Percentiles rank a stretch among this genome's conserved stretches.
These are phyloP conservation scores for Scleromitrula shiraiana DNA, from an alignment of 2,329 filamentous ascomycete species.

Conservation along the genomic window DNA sequence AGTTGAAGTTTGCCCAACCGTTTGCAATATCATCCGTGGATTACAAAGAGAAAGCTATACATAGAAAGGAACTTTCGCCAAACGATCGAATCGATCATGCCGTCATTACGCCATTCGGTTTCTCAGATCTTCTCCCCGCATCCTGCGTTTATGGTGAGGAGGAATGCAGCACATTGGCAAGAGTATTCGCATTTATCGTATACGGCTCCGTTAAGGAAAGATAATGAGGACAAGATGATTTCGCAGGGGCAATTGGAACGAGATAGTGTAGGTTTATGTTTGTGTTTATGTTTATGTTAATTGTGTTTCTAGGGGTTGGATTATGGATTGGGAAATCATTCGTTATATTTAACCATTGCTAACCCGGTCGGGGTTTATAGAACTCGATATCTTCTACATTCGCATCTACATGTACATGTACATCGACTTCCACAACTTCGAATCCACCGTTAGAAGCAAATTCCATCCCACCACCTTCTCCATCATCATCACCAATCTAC, in stretches of 20 bases:
- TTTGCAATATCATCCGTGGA: no score
- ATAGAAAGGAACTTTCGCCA: not conserved
- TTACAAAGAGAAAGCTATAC: not conserved
- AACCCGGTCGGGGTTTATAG: no score
- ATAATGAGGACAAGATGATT: not conserved
- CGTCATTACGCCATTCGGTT: slow-evolving; percentile 13
- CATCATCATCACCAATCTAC: no score
- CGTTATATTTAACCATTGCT: no score
- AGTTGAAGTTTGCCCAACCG: no score
- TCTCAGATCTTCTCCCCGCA: slow-evolving; percentile 18
- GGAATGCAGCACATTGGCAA: not conserved
- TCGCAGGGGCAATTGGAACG: not conserved
- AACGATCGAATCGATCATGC: not conserved
- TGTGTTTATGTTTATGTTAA: not conserved
- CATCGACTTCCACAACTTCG: no score
- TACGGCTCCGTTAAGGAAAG: not conserved
- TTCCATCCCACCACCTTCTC: no score
- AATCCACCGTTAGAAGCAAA: no score
- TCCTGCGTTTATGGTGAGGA: slow-evolving; percentile 2
- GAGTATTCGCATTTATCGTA: not conserved
- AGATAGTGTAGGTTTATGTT: not conserved
- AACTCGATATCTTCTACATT: no score
- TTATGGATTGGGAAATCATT: no score
- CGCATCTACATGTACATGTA: no score
- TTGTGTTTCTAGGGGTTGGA: not conserved